A percentile compares a stretch with the other conserved stretches of the same genome.
phyloP scores from a whole-genome alignment of 2,329 filamentous ascomycete genomes.

The Emmonsiellopsis sp. region DNA sequence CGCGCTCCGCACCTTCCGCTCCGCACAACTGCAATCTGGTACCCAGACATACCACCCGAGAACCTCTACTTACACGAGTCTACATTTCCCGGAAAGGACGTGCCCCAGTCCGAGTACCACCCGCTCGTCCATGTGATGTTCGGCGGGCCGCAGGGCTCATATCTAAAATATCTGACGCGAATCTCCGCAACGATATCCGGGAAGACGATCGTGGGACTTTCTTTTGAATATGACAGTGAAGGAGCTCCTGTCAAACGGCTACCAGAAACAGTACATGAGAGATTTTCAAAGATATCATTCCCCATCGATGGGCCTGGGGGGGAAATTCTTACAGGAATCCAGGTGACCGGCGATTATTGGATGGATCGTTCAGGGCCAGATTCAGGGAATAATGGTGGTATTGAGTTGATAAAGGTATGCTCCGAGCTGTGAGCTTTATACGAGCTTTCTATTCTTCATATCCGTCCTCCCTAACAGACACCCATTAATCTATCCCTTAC shows the following conservation, averaged over 20 bases:
- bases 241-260: constrained; percentile 5
- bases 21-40: constrained; percentile 14
- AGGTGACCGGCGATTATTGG: constrained; percentile 9
- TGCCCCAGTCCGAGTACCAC: constrained; percentile 8
- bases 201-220: constrained; percentile 10
- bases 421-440: not conserved
- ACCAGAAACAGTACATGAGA: constrained; percentile 1
- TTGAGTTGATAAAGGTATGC: constrained; percentile 4
- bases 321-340: constrained; percentile 10
- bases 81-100: constrained; percentile 5
- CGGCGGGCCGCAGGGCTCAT: constrained; percentile 10
- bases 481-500: not conserved
- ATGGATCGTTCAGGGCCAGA: not conserved
- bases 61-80: constrained; percentile 9
- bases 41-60: constrained; percentile 11
- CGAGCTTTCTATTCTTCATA: not conserved
- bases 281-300: constrained; percentile 11
- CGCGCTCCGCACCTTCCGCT: constrained; percentile 7
- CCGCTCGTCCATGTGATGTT: constrained; percentile 14
- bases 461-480: not conserved
- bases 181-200: constrained; percentile 12
- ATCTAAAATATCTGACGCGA: constrained; percentile 13
- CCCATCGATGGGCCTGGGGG: constrained; percentile 13
- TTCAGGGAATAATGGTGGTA: constrained; percentile 1
- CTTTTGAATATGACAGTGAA: constrained; percentile 10